These are phyloP conservation scores for Escovopsis sp. DNA, from an alignment of 2,329 filamentous ascomycete species.

Conservation along the genomic window DNA sequence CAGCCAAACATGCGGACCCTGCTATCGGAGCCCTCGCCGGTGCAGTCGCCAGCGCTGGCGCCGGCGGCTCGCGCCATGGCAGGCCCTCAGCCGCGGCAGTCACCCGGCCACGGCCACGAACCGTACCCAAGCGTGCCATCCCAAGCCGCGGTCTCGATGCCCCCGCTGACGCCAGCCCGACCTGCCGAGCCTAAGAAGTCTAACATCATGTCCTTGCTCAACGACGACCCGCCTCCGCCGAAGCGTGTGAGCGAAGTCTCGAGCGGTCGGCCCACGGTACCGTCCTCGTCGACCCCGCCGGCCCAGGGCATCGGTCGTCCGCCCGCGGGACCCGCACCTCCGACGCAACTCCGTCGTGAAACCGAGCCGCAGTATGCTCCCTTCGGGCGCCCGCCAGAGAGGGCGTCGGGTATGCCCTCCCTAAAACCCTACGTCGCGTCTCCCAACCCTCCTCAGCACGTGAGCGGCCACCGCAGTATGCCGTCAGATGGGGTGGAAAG, in stretches of 20 bases:
- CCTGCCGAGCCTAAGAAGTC: constrained; percentile 41
- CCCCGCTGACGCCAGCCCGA: constrained; percentile 21
- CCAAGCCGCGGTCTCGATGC: constrained; percentile 15
- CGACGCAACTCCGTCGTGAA: constrained; percentile 32
- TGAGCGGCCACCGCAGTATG: constrained; percentile 28
- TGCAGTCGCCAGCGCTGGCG: constrained; percentile 24
- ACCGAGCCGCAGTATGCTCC: constrained; percentile 31
- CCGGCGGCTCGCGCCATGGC: constrained; percentile 22
- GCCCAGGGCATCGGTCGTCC: constrained; percentile 29
- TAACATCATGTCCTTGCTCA: constrained; percentile 46
- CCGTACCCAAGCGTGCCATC: constrained; percentile 15
- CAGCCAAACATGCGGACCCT: constrained; percentile 23
- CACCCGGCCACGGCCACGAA: constrained; percentile 16
- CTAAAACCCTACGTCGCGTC: constrained; percentile 39
- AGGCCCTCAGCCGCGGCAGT: constrained; percentile 20
- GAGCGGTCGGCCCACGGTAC: constrained; percentile 18
- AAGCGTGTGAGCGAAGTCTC: constrained; percentile 37
- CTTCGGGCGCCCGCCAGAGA: constrained; percentile 24
- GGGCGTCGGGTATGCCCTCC: constrained; percentile 34
- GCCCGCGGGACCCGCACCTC: constrained; percentile 23
- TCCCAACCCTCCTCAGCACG: constrained; percentile 29
- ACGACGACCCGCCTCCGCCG: constrained; percentile 39
- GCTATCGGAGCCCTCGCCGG: constrained; percentile 22
- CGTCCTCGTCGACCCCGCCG: constrained; percentile 35
- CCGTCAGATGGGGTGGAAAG: constrained; percentile 22